Base-by-base conservation (phyloP, 768 basidiomycete genomes). In the Tulasnella sp. region DNA sequence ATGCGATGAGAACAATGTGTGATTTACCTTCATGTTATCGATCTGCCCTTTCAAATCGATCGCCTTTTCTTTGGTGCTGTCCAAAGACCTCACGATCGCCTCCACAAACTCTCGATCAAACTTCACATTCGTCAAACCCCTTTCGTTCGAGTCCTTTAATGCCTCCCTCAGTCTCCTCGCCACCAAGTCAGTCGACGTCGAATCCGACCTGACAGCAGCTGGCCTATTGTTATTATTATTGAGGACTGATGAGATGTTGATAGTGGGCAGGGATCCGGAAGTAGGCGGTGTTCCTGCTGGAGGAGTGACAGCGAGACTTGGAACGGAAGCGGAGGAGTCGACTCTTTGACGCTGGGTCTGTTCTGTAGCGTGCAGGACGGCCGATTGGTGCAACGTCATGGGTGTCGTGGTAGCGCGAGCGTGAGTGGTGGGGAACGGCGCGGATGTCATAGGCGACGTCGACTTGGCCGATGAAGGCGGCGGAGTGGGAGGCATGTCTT, bases 21-120 rank as follows among this genome's bases (percentile, higher is more conserved):
- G 79, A 4, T 44, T 44, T 80, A 97, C 97, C 89, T 96, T 94
- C 83, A 93, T 90, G 13, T 92, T 91, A 82, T 96, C 94, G 79
- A 97, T 89, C 83, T 90, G 93, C 77, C 84, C 87, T 83, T 92
- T 94, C 82, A 98, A 85, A 70, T 90, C 88, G 44, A 84, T 80
- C 79, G 88, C 88, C 77, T 91, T 91, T 35, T 86, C 85, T 82
- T 89, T 89, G 73, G 89, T 87, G 37, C 89, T 86, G 80, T 93
- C 91, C 77, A 97, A 84, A 77, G 90, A 88, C 35, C 84, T 84
- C 70, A 96, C 82, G 26, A 96, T 88, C 15, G 89, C 87, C 82
- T 92, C 91, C 11, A 96, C 86, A 79, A 96, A 89, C 46, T 84
- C 87, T n/a, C 89, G 86, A 80, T 96, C 94, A 16, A 98, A 85